phyloP scores from a whole-genome alignment of 2,329 filamentous ascomycete species.

The Alternaria dauci region DNA sequence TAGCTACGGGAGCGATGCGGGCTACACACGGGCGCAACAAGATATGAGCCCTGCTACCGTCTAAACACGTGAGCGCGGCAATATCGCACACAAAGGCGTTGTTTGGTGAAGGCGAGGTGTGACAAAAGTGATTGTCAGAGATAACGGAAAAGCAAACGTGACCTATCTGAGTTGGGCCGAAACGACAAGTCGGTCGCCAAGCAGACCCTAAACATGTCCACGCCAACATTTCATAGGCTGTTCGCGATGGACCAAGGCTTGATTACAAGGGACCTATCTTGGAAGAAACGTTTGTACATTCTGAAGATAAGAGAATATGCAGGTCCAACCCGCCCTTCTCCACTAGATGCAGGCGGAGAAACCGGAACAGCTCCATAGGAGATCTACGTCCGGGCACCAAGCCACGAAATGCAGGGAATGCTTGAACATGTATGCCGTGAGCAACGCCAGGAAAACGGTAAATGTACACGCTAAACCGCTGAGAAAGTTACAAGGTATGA shows the following conservation, averaged over 20 bases:
- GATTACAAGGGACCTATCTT: constrained; percentile 13
- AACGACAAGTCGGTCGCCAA: not conserved
- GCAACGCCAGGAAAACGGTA: constrained; percentile 5
- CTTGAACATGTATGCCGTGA: not conserved
- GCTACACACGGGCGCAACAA: not conserved
- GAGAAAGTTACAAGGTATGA: constrained; percentile 15
- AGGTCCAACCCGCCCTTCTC: not conserved
- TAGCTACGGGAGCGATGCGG: not conserved
- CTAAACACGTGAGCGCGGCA: not conserved
- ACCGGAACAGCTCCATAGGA: constrained; percentile 8
- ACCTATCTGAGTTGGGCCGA: not conserved
- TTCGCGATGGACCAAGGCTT: not conserved
- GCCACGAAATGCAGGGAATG: constrained; percentile 1
- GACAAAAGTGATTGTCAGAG: not conserved
- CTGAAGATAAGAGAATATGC: constrained; percentile 6
- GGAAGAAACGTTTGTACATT: not conserved
- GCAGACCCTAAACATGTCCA: not conserved
- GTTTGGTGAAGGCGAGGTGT: not conserved
- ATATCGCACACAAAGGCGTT: not conserved
- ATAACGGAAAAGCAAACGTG: not conserved
- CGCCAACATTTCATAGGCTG: not conserved
- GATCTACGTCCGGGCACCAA: constrained; percentile 1
- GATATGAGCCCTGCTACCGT: not conserved
- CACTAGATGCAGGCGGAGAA: not conserved
- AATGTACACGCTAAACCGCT: constrained; percentile 31